Evolutionary conservation across 139 green algal genomes (phyloP).

Genomic region (Mesotaenium endlicherianum): DNA sequence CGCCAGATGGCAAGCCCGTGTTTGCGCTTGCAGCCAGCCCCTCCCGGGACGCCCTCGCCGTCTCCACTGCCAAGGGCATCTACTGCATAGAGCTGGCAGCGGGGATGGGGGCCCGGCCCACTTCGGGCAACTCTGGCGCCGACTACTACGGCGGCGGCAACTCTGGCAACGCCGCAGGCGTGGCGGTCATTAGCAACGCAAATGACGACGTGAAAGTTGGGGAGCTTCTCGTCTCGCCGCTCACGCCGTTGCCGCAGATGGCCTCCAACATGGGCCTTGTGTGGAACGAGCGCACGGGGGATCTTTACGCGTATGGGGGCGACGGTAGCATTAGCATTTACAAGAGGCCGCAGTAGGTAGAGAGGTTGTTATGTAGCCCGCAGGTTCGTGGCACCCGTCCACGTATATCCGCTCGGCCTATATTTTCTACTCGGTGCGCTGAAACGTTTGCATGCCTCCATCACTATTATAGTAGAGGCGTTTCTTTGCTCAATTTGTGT

Average conservation of each 20-base stretch:
- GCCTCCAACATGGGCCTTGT: background rate
- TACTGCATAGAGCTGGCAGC: slow-evolving; percentile 13
- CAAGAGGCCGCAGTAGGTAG: slow-evolving; percentile 5
- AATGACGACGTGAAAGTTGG: too few relatives aligned
- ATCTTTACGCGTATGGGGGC: background rate
- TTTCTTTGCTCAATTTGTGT: too few relatives aligned
- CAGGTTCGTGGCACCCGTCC: too few relatives aligned
- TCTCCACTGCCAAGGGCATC: slow-evolving; percentile 8
- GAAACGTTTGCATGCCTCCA: too few relatives aligned
- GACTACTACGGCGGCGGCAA: background rate
- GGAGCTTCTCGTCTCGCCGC: slow-evolving; percentile 1
- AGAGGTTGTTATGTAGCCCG: too few relatives aligned
- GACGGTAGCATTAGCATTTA: slow-evolving; percentile 27
- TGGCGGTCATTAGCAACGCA: too few relatives aligned
- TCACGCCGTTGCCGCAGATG: slow-evolving; percentile 1
- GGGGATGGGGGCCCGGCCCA: background rate
- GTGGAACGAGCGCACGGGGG: slow-evolving; percentile 33
- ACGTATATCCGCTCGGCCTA: too few relatives aligned
- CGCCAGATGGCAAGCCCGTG: slow-evolving; percentile 15
- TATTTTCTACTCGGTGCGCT: too few relatives aligned
- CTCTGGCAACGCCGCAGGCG: too few relatives aligned
- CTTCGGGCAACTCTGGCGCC: background rate
- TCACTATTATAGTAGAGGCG: too few relatives aligned
- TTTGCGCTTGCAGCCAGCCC: slow-evolving; percentile 4
- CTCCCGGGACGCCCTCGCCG: background rate